Base-by-base conservation (phyloP, 2,329 filamentous ascomycete species). In the Monilinia fructigena region DNA sequence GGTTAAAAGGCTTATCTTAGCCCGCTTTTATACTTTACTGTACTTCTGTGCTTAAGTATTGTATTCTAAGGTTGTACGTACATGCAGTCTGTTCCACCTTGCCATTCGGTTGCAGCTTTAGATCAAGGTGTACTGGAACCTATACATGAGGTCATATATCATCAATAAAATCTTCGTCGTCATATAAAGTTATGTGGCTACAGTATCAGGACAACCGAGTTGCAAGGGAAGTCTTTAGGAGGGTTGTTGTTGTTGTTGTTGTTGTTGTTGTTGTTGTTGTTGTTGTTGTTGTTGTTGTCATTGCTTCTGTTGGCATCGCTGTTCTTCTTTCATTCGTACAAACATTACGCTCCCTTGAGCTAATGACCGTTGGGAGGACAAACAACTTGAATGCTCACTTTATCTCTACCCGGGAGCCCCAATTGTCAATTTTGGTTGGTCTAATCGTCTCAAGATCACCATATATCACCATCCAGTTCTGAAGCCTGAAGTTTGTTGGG, bases 111-210 rank as follows among this genome's bases (percentile, higher is more conserved):
- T 48, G 26, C 14, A 18, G 12, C 20, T 23, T 60, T 8, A 10
- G 56, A 11, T 48, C 20, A 23, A 35, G 23, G 18, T 35, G 12
- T 31, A 60, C 45, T 38, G 4, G 28, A 38, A 45, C 28, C 45
- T 23, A 2, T 23, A 48, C 23, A 18, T 38, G 56, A 60, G 28
- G 56, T 26, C 28, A 38, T 14, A 50, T 16, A 18, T 28, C 45
- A 38, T 50, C 20, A 16, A 26, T 4, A 35, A 23, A 1, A 31
- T 5, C 14, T 4, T 59, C 8, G 14, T 10, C 18, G 20, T 23
- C 45, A 50, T 38, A n/a, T 60, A 50, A 48, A 60, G 42, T 60
- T 60, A 23, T 47, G 28, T 60, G 56, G 20, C 42, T 35, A 31
- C 40, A 16, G 40, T 42, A 16, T 48, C 10, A 14, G 28, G 47